Evolutionary conservation across 2,329 filamentous ascomycete genomes (phyloP).

Genomic region (Cordyceps fumosorosea): DNA sequence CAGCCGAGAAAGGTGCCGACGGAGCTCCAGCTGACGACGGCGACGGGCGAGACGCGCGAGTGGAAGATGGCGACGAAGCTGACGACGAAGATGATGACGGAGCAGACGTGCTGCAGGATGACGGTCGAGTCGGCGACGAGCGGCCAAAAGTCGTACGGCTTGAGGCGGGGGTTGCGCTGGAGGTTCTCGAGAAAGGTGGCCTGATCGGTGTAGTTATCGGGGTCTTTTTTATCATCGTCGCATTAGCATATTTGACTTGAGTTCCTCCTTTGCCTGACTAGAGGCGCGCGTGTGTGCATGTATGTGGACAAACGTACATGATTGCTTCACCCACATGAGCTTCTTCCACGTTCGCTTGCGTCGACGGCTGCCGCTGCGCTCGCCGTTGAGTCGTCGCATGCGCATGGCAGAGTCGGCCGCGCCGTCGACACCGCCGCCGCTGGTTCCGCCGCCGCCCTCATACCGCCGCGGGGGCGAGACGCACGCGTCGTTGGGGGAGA

Average conservation of each 20-base stretch:
- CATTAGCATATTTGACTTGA: background rate
- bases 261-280: background rate
- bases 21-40: conserved; percentile 79
- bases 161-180: conserved; percentile 85
- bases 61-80: conserved; percentile 89
- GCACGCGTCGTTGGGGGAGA: conserved; percentile 82
- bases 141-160: conserved; percentile 97
- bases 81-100: conserved; percentile 88
- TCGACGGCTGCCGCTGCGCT: conserved; percentile 58
- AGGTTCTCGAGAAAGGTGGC: conserved; percentile 94
- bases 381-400: conserved; percentile 40
- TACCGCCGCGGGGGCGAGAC: conserved; percentile 55
- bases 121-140: conserved; percentile 91
- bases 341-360: conserved; percentile 84
- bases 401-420: conserved; percentile 27
- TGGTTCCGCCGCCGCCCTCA: conserved; percentile 23
- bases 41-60: conserved; percentile 80
- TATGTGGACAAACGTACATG: conserved; percentile 51
- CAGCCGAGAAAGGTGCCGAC: conserved; percentile 79
- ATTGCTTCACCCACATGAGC: conserved; percentile 95
- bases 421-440: conserved; percentile 26
- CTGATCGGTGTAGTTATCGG: conserved; percentile 98
- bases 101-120: conserved; percentile 94
- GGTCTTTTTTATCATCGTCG: conserved; percentile 48
- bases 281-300: too few species aligned